Base-by-base conservation (phyloP, 345 rosid species). In the Eucalyptus camaldulensis region DNA sequence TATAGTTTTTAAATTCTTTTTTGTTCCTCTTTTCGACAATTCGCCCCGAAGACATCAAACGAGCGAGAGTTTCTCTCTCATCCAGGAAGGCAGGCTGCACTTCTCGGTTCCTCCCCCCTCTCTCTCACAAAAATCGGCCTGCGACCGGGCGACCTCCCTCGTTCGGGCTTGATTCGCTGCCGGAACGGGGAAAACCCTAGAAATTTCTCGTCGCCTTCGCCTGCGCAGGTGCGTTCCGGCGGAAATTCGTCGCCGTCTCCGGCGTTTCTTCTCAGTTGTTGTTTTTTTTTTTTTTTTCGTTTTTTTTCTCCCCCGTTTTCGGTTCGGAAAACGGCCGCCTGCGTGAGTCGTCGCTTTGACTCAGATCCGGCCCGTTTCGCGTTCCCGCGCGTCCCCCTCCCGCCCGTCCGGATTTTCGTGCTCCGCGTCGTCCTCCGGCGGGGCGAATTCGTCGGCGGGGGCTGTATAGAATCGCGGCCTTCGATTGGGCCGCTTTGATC, bases 351-450 rank as follows among this genome's bases (percentile, higher is more conserved):
- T 87, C 86, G 80, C 88, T 33, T 10, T 7, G 47, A 17, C 88
- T 89, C 93, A 93, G 95, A 93, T 93, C 94, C 93, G 94, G 85
- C 24, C 43, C 8, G 85, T 40, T 22, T 40, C 27, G 47, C 47
- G 85, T 76, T 40, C 24, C 13, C 15, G 8, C 24, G 47, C 47
- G 47, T 76, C 12, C 21, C 47, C 47, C 90, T 88, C 54, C 85
- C 80, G 89, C 45, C 49, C 53, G 54, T 87, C 49, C 50, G 80
- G 44, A 15, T 86, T 88, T 49, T 40, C 85, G 85, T 6, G 85
- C 47, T 21, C 45, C 44, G 24, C 85, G 7, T 76, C 15, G 80
- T 69, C 43, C 80, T 67, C 80, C 80, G 80, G 43, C 6, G 43
- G 58, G 47, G 47, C 85, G 47, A 76, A 40, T 76, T 76, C 85